Base-by-base conservation (phyloP, 2,329 filamentous ascomycete species). In the Aspergillus aculeatinus region DNA sequence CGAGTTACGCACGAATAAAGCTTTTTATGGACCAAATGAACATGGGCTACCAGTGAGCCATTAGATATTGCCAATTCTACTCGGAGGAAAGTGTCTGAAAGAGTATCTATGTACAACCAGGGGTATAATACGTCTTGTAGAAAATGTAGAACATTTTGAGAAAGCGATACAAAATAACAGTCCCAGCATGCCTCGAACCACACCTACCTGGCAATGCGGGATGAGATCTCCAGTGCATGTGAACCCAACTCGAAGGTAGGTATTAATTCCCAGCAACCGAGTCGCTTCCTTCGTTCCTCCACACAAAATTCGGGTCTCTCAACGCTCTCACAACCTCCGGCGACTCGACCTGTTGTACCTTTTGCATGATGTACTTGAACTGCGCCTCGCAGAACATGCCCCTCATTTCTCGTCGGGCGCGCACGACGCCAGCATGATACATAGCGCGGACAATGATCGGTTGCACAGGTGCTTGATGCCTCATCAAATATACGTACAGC, bases 351-450 rank as follows among this genome's bases (percentile, higher is more conserved):
- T 72, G 62, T 35, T 66, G 63, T 21, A 83, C 76, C n/a, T 78
- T 61, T n/a, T 67, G 61, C 48, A 82, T 63, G 5, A 84, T 76
- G 67, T 77, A 84, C 33, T 69, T 65, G 57, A 81, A 73, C 59
- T 74, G 73, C 29, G 63, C 63, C 0, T 64, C 66, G 12, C 74
- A 65, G 1, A 16, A 44, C 39, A 82, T 69, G 25, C 66, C 66
- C 2, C 66, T 60, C 2, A 75, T 74, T 33, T 74, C 72, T 21
- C 75, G 69, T 16, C 80, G 73, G 42, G 74, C 77, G 16, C 81
- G 73, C 25, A 78, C 71, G 25, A 85, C 72, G 16, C 80, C 82
- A 23, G 80, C 79, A 64, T 79, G 75, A 59, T 83, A 82, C 66
- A 85, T 65, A 0, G 83, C 81, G 33, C 80, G 77, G 6, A 76